phyloP scores from a whole-genome alignment of 1,284 basidiomycete species.

The Heimioporus punctisporus region DNA sequence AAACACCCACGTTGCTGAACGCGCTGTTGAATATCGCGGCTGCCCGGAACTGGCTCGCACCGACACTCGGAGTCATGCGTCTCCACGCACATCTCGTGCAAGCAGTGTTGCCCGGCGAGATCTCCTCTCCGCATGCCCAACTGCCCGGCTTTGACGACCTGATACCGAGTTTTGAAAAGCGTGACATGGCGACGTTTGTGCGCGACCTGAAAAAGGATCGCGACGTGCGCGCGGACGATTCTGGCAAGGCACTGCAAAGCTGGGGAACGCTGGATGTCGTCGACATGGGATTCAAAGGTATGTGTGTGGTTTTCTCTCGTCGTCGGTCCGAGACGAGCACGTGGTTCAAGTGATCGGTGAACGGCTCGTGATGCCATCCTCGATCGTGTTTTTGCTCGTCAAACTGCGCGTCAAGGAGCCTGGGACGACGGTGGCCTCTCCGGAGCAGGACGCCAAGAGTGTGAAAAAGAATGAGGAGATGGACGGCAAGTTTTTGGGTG shows the following conservation, averaged over 20 bases:
- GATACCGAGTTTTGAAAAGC: slow-evolving; percentile 31
- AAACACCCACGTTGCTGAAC: slow-evolving; percentile 75
- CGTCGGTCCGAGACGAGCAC: not conserved
- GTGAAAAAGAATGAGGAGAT: slow-evolving; percentile 55
- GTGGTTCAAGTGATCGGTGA: slow-evolving; percentile 82
- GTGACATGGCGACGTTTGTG: slow-evolving; percentile 22
- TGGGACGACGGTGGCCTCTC: slow-evolving; percentile 14
- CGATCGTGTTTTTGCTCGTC: slow-evolving; percentile 88
- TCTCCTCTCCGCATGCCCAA: slow-evolving; percentile 56
- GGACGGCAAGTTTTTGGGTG: slow-evolving; percentile 70
- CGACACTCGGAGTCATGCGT: slow-evolving; percentile 80
- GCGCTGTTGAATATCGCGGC: slow-evolving; percentile 85
- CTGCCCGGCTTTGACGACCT: slow-evolving; percentile 72
- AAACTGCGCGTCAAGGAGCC: slow-evolving; percentile 74
- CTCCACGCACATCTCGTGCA: slow-evolving; percentile 88
- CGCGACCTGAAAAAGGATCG: slow-evolving; percentile 17
- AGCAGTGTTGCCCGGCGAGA: slow-evolving; percentile 69
- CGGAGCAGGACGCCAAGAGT: slow-evolving; percentile 46
- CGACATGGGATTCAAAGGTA: slow-evolving; percentile 89
- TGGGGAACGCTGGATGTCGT: slow-evolving; percentile 88
- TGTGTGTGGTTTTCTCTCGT: slow-evolving; percentile 15
- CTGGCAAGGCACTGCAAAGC: slow-evolving; percentile 68
- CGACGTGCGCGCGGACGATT: slow-evolving; percentile 42
- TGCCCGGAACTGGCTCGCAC: slow-evolving; percentile 91
- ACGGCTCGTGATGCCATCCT: slow-evolving; percentile 84